phyloP scores from a whole-genome alignment of 139 green algal species.

The Chlamydomonas asymmetrica region DNA sequence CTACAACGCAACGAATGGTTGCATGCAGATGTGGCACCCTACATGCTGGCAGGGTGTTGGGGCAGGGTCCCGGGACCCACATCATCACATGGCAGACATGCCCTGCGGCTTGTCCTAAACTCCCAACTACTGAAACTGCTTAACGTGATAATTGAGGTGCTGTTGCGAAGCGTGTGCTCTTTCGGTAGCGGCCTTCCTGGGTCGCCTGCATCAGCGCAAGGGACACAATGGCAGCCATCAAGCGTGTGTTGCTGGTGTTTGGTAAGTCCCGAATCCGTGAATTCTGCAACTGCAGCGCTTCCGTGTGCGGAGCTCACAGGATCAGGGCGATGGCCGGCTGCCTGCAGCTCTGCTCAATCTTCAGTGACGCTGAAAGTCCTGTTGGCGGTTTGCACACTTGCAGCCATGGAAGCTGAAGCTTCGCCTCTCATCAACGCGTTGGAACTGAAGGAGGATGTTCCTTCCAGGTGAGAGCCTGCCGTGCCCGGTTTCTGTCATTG shows the following conservation, averaged over 20 bases:
- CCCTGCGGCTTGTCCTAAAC: too few species aligned
- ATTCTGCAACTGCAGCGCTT: background rate
- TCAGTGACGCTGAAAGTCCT: background rate
- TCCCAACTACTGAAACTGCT: too few species aligned
- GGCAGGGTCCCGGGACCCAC: too few species aligned
- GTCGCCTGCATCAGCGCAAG: too few species aligned
- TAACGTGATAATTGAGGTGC: too few species aligned
- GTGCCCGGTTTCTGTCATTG: background rate
- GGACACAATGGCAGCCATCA: too few species aligned
- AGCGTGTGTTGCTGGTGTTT: slow-evolving; percentile 53
- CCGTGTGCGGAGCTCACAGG: background rate
- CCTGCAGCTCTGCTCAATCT: background rate
- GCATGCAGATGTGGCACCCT: too few species aligned
- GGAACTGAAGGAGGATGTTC: slow-evolving; percentile 57
- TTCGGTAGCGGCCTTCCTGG: too few species aligned
- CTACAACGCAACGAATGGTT: too few species aligned
- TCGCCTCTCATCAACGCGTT: slow-evolving; percentile 76
- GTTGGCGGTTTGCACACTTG: slow-evolving; percentile 14
- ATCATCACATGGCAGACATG: too few species aligned
- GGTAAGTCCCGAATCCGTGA: slow-evolving; percentile 19
- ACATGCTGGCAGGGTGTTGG: too few species aligned
- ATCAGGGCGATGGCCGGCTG: background rate
- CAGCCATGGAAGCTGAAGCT: slow-evolving; percentile 93
- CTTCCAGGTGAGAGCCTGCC: slow-evolving; percentile 31
- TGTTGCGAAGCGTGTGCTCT: too few species aligned